Percentiles rank a stretch among this genome's conserved stretches.
These are phyloP conservation scores for Puccinellia tenuiflora DNA, from an alignment of 176 grass and related monocot genomes.

Conservation along the genomic window DNA sequence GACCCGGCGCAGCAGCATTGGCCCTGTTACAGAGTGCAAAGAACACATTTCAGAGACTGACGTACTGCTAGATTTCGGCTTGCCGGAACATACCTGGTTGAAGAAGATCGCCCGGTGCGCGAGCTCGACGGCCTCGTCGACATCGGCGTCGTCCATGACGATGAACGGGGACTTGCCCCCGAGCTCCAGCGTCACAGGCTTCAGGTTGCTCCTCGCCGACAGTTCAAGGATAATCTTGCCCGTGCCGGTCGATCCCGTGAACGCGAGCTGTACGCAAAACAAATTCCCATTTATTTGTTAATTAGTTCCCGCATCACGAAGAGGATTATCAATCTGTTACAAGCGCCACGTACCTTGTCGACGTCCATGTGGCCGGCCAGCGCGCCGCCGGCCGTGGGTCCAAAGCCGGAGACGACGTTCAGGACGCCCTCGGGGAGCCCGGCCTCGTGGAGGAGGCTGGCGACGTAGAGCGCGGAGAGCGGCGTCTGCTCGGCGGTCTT, in stretches of 20 bases:
- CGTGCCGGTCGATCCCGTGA: constrained; percentile 80
- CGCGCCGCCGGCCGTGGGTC: constrained; percentile 87
- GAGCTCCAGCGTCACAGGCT: constrained; percentile 88
- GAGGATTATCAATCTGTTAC: neutral
- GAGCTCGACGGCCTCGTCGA: constrained; percentile 86
- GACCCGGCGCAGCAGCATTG: constrained; percentile 98
- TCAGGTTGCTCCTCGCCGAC: constrained; percentile 92
- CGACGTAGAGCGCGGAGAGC: constrained; percentile 65
- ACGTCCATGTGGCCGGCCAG: constrained; percentile 80
- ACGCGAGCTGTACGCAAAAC: constrained; percentile 45
- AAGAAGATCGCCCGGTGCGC: constrained; percentile 90
- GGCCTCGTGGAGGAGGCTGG: constrained; percentile 78
- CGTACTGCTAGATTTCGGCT: no score
- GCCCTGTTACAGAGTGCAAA: constrained; percentile 27
- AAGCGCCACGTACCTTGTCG: constrained; percentile 43
- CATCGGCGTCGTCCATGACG: constrained; percentile 80
- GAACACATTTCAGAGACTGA: no score
- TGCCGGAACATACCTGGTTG: constrained; percentile 59
- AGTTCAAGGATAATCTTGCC: constrained; percentile 77
- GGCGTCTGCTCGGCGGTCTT: constrained; percentile 94
- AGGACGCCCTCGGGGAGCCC: constrained; percentile 71
- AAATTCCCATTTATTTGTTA: neutral
- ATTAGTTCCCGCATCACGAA: neutral
- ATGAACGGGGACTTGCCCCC: constrained; percentile 94
- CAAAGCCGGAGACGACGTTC: constrained; percentile 80